Evolutionary conservation across 805 yeast genomes (phyloP), one percentile per base, ranked within the genome.

Genomic region (Saccharomyces jurei): DNA sequence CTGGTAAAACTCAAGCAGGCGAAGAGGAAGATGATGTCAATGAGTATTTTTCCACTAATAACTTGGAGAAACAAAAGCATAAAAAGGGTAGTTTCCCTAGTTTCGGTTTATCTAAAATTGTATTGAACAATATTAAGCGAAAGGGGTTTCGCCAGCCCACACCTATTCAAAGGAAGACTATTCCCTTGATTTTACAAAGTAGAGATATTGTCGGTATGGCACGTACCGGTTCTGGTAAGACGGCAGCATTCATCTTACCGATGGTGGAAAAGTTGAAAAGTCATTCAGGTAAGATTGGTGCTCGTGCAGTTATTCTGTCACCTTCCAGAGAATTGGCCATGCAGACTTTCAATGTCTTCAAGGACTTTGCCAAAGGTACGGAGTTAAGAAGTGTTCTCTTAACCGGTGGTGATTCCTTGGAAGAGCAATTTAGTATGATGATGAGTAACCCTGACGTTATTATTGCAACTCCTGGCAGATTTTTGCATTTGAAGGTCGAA

Each of bases 171-270:
- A 79, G 99, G 60, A 94, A 92, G 68, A 86, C 99, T 2, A 88
- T 94, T 55, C 99, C 99, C 0, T 76, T 90, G 53, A 84, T 94
- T 56, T 75, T 94, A 74, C 89, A 87, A 49, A 86, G 83, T 53
- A 79, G 95, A 66, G 99, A 94, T 72, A 96, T 94, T 46, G 99
- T 94, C 14, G 99, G 97, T 67, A 94, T 94, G 99, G 99, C 99
- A 14, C 81, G 99, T 66, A 94, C 99, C 0, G 99, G 99, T 64
- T 88, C 96, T 27, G 99, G 99, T 77, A 94, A 94, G 68, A 94
- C 99, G 0, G 99, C 99, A 8, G 98, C 99, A 0, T 94, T 94
- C 68, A 80, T 89, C 22, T 73, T 94, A 53, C 99, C 99, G 2
- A 77, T 94, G 75, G 78, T 94, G 59, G 97, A 94, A 63, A 84